phyloP scores from a whole-genome alignment of 495 filamentous ascomycete species.

The Talaromyces adpressus region DNA sequence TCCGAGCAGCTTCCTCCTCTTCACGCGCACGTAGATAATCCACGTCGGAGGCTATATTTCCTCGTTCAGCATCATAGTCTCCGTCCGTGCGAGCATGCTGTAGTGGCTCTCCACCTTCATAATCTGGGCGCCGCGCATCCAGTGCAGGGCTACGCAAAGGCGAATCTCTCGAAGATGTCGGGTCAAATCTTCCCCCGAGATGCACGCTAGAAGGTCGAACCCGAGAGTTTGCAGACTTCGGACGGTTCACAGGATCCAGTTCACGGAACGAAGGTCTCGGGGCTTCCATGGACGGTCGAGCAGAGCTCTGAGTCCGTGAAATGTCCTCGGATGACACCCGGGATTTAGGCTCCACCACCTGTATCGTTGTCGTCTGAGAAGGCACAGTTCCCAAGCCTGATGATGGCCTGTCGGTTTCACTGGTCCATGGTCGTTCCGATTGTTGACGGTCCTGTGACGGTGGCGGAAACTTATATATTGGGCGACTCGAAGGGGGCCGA shows the following conservation, averaged over 20 bases:
- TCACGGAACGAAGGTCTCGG: slow-evolving; percentile 59
- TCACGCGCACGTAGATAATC: slow-evolving; percentile 84
- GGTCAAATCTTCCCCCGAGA: slow-evolving; percentile 69
- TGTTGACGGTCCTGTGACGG: slow-evolving; percentile 47
- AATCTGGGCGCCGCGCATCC: slow-evolving; percentile 27
- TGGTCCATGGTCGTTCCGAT: slow-evolving; percentile 43
- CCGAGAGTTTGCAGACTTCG: slow-evolving; percentile 56
- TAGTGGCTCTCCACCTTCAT: slow-evolving; percentile 32
- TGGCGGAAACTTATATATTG: slow-evolving; percentile 57
- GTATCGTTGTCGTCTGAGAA: slow-evolving; percentile 23
- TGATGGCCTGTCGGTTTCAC: slow-evolving; percentile 21
- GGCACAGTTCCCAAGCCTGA: slow-evolving; percentile 20
- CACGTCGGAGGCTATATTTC: slow-evolving; percentile 75
- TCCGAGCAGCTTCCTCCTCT: slow-evolving; percentile 54
- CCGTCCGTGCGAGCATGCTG: slow-evolving; percentile 30
- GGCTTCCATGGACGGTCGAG: slow-evolving; percentile 73
- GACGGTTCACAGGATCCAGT: slow-evolving; percentile 47
- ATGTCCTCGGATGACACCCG: slow-evolving; percentile 38
- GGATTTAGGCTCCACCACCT: slow-evolving; percentile 40
- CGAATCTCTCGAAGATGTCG: slow-evolving; percentile 49
- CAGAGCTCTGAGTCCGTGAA: slow-evolving; percentile 57
- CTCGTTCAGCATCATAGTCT: slow-evolving; percentile 29
- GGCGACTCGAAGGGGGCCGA: slow-evolving; percentile 32
- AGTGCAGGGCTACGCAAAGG: slow-evolving; percentile 40
- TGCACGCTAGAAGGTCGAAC: slow-evolving; percentile 70